Evolutionary conservation across 805 yeast genomes (phyloP).

Genomic region (Candida xiaguanensis): DNA sequence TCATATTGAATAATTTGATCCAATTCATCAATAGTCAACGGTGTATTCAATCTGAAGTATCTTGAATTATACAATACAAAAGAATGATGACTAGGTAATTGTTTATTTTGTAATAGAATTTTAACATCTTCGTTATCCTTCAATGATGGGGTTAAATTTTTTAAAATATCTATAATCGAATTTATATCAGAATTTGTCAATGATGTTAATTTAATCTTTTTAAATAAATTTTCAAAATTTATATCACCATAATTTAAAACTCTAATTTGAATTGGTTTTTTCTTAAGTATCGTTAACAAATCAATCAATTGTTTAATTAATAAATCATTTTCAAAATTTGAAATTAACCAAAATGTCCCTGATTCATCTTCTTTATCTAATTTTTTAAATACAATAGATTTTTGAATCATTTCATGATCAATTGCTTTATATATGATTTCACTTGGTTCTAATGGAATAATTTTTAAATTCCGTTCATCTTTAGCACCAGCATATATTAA

Average conservation of each 20-base stretch:
- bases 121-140: conserved; percentile 6
- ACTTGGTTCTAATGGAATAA: conserved; percentile 32
- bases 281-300: conserved; percentile 22
- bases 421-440: conserved; percentile 30
- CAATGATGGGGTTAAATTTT: conserved; percentile 3
- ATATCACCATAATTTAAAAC: conserved; percentile 24
- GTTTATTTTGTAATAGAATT: conserved; percentile 23
- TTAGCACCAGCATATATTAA: conserved; percentile 42
- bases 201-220: conserved; percentile 1
- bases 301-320: conserved; percentile 44
- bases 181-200: conserved; percentile 12
- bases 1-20: conserved; percentile 46
- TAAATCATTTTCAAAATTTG: conserved; percentile 43
- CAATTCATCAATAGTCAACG: conserved; percentile 24
- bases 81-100: conserved; percentile 29
- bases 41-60: conserved; percentile 29
- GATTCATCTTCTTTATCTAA: conserved; percentile 40
- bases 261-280: conserved; percentile 32
- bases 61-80: conserved; percentile 56
- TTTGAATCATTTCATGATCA: conserved; percentile 20
- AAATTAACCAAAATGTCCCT: conserved; percentile 50
- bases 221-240: conserved; percentile 5
- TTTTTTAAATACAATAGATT: conserved; percentile 20
- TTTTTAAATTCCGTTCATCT: conserved; percentile 41
- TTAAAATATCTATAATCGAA: conserved; percentile 4